Conservation (phyloP, 495 filamentous ascomycete genomes). For the Xylaria curta region DNA sequence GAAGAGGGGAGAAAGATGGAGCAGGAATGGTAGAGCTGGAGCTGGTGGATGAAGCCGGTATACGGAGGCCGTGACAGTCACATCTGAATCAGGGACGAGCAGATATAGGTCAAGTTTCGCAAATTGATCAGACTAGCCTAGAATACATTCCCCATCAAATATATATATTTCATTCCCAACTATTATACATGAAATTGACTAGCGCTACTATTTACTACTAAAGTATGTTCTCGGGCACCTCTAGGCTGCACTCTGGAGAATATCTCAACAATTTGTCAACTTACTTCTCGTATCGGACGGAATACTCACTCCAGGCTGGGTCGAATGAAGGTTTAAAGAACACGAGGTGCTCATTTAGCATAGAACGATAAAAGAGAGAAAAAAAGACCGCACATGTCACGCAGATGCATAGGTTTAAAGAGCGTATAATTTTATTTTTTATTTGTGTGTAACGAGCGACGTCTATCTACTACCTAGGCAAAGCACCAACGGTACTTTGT, state of each 20-base stretch:
- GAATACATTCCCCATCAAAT: not conserved
- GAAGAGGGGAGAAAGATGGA: no score
- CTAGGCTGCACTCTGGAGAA: not conserved
- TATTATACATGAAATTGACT: not conserved
- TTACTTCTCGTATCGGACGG: not conserved
- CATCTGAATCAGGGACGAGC: no score
- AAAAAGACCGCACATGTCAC: not conserved
- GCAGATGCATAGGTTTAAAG: not conserved
- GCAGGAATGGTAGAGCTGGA: no score
- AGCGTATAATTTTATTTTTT: slow-evolving; percentile 8
- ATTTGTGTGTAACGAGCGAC: slow-evolving; percentile 6
- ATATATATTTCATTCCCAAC: not conserved
- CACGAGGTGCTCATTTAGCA: not conserved
- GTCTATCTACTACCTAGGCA: not conserved
- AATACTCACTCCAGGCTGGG: not conserved
- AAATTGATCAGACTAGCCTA: not conserved
- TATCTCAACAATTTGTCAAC: not conserved
- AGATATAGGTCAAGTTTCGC: not conserved
- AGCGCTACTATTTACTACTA: not conserved
- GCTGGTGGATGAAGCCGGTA: no score
- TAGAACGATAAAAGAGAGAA: not conserved
- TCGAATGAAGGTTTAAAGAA: not conserved
- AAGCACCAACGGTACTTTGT: not conserved
- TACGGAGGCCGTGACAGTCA: no score
- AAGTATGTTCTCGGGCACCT: not conserved